Evolutionary conservation across 164 flowering plant genomes (phyloP).

Genomic region (Magnolia sinica): DNA sequence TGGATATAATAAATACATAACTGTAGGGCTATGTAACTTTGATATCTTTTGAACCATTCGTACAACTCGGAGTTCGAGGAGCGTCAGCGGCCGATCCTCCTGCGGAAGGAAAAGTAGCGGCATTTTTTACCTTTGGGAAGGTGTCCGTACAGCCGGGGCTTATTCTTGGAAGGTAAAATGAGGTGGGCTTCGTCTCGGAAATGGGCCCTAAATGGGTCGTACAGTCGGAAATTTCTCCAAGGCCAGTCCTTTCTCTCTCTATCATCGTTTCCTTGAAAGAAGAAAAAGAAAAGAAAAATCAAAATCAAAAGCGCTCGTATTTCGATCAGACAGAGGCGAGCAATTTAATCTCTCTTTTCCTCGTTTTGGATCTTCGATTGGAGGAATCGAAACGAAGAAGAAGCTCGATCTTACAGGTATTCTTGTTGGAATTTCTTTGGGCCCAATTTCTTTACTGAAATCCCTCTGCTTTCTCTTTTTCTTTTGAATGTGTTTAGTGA

Average conservation of each 20-base stretch:
- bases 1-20: too few relatives aligned
- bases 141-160: too few relatives aligned
- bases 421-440: not conserved
- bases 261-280: not conserved
- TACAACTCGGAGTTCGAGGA: too few relatives aligned
- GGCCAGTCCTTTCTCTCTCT: constrained; percentile 5
- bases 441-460: not conserved
- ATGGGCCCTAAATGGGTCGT: too few relatives aligned
- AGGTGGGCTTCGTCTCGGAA: too few relatives aligned
- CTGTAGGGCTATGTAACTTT: too few relatives aligned
- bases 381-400: not conserved
- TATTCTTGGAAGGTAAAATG: too few relatives aligned
- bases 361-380: not conserved
- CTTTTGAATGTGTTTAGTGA: not conserved
- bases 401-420: not conserved
- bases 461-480: not conserved
- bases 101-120: too few relatives aligned
- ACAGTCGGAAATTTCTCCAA: too few relatives aligned
- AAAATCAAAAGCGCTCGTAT: not conserved
- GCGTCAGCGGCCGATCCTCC: too few relatives aligned
- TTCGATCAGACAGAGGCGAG: not conserved
- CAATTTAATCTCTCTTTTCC: not conserved
- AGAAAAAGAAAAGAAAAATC: not conserved
- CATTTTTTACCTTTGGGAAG: too few relatives aligned
- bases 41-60: too few relatives aligned